Evolutionary conservation across 768 basidiomycete species (phyloP), one percentile per base, ranked within the genome.

Genomic region (Boletellus emodensis): DNA sequence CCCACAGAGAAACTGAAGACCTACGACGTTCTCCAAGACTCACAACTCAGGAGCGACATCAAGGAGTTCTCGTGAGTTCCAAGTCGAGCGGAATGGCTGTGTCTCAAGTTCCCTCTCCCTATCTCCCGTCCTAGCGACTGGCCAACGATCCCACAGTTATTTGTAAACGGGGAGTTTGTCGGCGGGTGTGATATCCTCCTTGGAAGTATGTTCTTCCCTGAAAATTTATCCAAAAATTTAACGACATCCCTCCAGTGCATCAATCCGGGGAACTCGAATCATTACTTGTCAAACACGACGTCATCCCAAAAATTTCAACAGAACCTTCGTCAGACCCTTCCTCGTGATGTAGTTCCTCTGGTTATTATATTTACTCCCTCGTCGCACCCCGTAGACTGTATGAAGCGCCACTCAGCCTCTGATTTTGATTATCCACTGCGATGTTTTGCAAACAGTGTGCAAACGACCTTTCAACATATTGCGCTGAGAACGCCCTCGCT

Each of bases 101-200:
- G n/a, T n/a, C n/a, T n/a, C n/a, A 18, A 40, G 4, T 24, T 11
- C n/a, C 20, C 49, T 15, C 18, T 9, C 34, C 13, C 12, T 24
- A 13, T 42, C 6, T 33, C 14, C 24, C 6, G 24, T 60, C n/a
- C n/a, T n/a, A 98, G 94, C 20, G 90, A 96, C 56, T 99, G 95
- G 95, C 95, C 95, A 13, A 99, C 95, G 17, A 85, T 99, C 56
- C 95, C 95, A 11, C 95, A 99, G 66, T 68, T 99, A 12, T 99
- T 95, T 62, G 78, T 98, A 33, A 84, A 90, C 47, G 95, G 94
- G 5, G 94, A 96, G 66, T 99, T 99, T 61, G 77, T 99, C 37
- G 95, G 95, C 30, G 96, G 95, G 46, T 96, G 94, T 67, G 95
- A 99, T 72, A 97, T 99, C 59, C 71, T 97, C 18, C 68, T 97